Conservation (phyloP, 305 asterid species). For the Fraxinus greggii region DNA sequence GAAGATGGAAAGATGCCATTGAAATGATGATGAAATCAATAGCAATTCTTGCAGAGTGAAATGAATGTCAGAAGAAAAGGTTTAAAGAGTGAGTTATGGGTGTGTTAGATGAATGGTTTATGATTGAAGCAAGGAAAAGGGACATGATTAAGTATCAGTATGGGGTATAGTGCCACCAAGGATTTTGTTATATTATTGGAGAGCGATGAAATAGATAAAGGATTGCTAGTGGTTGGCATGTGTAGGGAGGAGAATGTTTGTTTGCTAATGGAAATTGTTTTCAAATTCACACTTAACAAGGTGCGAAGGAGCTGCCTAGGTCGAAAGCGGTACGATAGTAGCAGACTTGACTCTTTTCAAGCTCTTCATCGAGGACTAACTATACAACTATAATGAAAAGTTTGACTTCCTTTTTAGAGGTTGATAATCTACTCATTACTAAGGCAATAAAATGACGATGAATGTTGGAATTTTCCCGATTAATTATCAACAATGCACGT, state of each 20-base stretch:
- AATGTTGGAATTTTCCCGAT: background rate
- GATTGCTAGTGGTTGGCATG: conserved; percentile 42
- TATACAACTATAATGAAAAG: background rate
- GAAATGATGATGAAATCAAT: conserved; percentile 45
- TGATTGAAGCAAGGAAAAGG: conserved; percentile 7
- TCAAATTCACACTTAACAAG: background rate
- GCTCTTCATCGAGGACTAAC: background rate
- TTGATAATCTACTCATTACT: background rate
- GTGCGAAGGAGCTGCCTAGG: conserved; percentile 2
- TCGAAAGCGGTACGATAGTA: background rate
- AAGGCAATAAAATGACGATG: background rate
- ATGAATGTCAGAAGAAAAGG: conserved; percentile 5
- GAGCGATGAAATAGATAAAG: conserved; percentile 33
- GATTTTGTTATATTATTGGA: conserved; percentile 31
- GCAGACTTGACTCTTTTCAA: background rate
- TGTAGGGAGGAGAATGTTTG: conserved; percentile 34
- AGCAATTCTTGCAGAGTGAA: conserved; percentile 15
- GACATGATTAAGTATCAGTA: conserved; percentile 27
- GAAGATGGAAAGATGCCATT: conserved; percentile 46
- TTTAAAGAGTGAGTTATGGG: conserved; percentile 13
- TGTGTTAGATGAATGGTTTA: conserved; percentile 7
- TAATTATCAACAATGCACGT: background rate
- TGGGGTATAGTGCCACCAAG: conserved; percentile 40
- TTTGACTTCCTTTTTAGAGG: background rate
- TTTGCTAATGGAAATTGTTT: conserved; percentile 29